Percentiles rank a stretch among this genome's conserved stretches.
Evolutionary conservation across 306 rosid genomes (phyloP).

Genomic region (Senna siamea): DNA sequence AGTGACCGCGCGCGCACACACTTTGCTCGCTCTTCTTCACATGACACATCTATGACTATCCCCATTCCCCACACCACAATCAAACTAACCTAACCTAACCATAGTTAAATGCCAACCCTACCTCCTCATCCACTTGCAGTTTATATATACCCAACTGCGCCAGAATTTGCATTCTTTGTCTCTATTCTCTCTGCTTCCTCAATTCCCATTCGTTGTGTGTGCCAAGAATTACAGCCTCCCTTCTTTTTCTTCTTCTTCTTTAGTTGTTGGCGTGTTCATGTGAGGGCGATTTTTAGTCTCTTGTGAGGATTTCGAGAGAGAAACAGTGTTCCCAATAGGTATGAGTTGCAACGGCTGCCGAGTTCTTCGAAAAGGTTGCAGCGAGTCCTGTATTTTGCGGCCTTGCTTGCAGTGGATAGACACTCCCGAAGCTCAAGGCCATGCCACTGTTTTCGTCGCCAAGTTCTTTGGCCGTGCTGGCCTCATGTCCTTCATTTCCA

Average conservation of each 20-base stretch:
- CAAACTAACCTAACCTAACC: conserved; percentile 55
- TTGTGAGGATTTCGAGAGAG: neutral
- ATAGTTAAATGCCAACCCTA: conserved; percentile 42
- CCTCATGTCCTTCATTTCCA: conserved; percentile 96
- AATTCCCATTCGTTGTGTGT: conserved; percentile 18
- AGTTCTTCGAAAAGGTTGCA: conserved; percentile 98
- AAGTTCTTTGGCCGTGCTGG: conserved; percentile 99
- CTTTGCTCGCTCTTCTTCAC: too few relatives aligned
- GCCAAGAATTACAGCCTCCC: too few relatives aligned
- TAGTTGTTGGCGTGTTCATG: too few relatives aligned
- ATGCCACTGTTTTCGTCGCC: conserved; percentile 95
- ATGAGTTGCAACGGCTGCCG: conserved; percentile 99
- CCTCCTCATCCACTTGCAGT: neutral
- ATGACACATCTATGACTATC: too few relatives aligned
- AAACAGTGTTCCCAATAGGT: neutral
- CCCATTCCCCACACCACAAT: neutral
- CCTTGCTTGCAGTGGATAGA: conserved; percentile 96
- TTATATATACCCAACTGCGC: conserved; percentile 49
- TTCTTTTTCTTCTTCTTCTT: neutral
- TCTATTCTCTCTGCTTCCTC: neutral
- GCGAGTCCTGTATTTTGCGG: conserved; percentile 83
- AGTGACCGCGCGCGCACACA: conserved; percentile 19
- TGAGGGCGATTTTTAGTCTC: conserved; percentile 30
- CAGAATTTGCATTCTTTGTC: conserved; percentile 36
- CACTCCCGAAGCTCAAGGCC: conserved; percentile 86